Conservation (phyloP, 2,329 filamentous ascomycete species). For the Zasmidium cellare region DNA sequence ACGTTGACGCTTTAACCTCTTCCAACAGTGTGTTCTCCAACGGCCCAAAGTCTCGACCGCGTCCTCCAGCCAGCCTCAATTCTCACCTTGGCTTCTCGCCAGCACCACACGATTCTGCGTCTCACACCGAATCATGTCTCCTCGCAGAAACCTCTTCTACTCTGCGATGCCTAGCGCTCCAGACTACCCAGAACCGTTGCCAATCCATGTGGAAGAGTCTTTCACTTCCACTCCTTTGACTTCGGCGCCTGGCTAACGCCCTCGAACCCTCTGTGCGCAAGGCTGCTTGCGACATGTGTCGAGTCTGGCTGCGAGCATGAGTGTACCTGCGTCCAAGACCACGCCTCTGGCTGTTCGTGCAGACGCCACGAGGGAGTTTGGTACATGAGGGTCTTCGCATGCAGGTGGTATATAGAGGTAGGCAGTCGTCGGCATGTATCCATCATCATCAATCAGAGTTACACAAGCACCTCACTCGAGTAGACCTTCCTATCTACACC, state of each 20-base stretch:
- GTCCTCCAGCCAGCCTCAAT: background rate
- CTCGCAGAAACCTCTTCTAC: background rate
- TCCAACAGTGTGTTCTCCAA: background rate
- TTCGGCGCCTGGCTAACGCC: background rate
- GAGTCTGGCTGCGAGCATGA: background rate
- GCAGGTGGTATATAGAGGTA: background rate
- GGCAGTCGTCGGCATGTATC: background rate
- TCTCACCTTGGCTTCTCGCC: background rate
- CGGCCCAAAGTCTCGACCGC: background rate
- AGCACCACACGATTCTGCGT: too few species aligned
- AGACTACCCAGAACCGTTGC: background rate
- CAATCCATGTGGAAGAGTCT: background rate
- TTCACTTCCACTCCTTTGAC: background rate
- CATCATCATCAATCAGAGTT: background rate
- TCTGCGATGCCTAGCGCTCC: background rate
- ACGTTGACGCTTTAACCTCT: background rate
- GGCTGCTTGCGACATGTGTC: background rate
- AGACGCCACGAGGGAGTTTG: background rate
- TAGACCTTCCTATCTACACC: background rate
- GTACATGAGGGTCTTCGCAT: background rate
- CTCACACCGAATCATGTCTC: background rate
- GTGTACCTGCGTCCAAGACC: background rate
- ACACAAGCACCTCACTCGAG: background rate
- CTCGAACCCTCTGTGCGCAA: background rate
- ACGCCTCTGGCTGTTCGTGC: background rate